Evolutionary conservation across 192 early-diverging fungal genomes (phyloP).

Genomic region (Cetraspora pellucida): DNA sequence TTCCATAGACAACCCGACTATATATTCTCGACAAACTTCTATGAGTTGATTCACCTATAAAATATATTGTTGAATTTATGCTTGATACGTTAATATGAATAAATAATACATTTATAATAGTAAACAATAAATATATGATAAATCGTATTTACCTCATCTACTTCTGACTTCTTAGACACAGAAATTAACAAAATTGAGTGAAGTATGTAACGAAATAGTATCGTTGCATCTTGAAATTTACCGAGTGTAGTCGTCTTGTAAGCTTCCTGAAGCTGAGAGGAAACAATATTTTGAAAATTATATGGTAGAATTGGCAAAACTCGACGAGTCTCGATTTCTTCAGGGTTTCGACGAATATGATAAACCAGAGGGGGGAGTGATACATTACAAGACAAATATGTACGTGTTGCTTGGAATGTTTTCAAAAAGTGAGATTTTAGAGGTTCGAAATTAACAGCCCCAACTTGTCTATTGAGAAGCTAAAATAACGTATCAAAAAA

Average conservation of each 20-base stretch:
- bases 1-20: constrained; percentile 88
- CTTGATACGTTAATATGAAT: no score
- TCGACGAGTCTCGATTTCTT: constrained; percentile 53
- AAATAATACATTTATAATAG: no score
- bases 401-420: constrained; percentile 77
- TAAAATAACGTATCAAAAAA: constrained; percentile 35
- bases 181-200: constrained; percentile 79
- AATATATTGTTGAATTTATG: no score
- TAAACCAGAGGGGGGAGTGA: constrained; percentile 63
- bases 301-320: constrained; percentile 64
- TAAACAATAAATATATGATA: background rate
- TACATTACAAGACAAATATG: constrained; percentile 64
- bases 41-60: constrained; percentile 66
- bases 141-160: constrained; percentile 65
- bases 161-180: constrained; percentile 64
- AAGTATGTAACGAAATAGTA: constrained; percentile 74
- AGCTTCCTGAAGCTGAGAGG: constrained; percentile 77
- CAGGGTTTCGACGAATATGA: constrained; percentile 69
- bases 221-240: constrained; percentile 79
- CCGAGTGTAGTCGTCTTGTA: constrained; percentile 81
- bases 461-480: constrained; percentile 90
- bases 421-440: constrained; percentile 87
- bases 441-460: constrained; percentile 89
- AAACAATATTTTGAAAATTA: constrained; percentile 60
- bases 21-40: constrained; percentile 85